phyloP scores from a whole-genome alignment of 2,329 filamentous ascomycete genomes.

The Plectosphaerella cucumerina region DNA sequence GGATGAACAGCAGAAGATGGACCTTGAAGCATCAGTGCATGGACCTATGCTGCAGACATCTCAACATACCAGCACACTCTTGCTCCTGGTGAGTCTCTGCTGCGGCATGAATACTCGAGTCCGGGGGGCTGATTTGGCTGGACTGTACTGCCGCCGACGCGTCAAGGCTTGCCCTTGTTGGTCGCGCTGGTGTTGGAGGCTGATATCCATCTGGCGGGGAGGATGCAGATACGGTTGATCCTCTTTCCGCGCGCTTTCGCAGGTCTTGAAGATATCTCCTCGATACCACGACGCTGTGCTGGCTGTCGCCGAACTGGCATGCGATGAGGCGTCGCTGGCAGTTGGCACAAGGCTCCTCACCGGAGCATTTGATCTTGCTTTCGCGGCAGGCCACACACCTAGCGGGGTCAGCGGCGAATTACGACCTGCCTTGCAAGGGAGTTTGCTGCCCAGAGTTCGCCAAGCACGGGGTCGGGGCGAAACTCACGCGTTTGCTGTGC shows the following conservation, averaged over 20 bases:
- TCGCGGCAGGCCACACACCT: conserved; percentile 26
- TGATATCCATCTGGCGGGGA: neutral
- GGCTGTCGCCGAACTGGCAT: conserved; percentile 25
- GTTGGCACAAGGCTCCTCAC: conserved; percentile 24
- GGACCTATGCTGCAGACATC: neutral
- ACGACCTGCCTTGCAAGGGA: neutral
- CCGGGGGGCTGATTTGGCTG: conserved; percentile 5
- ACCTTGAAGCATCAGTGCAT: neutral
- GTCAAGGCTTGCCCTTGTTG: too few relatives aligned
- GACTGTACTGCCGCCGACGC: neutral
- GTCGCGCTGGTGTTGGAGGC: neutral
- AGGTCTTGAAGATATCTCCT: neutral
- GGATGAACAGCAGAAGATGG: conserved; percentile 7
- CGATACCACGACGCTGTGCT: conserved; percentile 22
- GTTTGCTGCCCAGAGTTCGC: neutral
- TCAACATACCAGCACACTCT: neutral
- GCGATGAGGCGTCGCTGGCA: conserved; percentile 21
- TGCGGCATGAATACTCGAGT: conserved; percentile 7
- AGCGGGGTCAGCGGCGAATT: neutral
- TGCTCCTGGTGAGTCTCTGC: neutral
- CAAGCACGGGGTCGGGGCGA: too few relatives aligned
- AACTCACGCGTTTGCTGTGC: conserved; percentile 23
- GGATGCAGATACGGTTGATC: conserved; percentile 8
- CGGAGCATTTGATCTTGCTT: conserved; percentile 30
- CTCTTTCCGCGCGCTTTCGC: conserved; percentile 1